Evolutionary conservation across 495 filamentous ascomycete species (phyloP).

Genomic region (Xylaria bambusicola): DNA sequence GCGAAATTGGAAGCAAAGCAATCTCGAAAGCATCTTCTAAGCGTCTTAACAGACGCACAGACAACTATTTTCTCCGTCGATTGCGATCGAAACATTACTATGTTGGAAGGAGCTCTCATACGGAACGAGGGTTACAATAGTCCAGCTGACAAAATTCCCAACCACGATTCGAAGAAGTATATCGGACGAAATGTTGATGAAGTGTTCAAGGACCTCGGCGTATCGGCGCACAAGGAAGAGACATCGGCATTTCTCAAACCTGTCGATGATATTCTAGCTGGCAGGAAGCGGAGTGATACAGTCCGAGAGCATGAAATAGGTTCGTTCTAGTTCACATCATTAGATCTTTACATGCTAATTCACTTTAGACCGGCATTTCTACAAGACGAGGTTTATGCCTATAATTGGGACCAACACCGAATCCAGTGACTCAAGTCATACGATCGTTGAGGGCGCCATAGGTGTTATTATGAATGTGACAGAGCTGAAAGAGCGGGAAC

Average conservation of each 20-base stretch:
- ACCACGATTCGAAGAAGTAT: background rate
- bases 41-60: slow-evolving; percentile 66
- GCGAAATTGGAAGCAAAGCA: slow-evolving; percentile 59
- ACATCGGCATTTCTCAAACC: slow-evolving; percentile 49
- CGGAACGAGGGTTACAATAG: slow-evolving; percentile 43
- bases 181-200: background rate
- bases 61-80: slow-evolving; percentile 71
- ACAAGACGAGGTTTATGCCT: slow-evolving; percentile 65
- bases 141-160: slow-evolving; percentile 30
- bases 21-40: slow-evolving; percentile 62
- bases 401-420: slow-evolving; percentile 51
- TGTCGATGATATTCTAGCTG: slow-evolving; percentile 60
- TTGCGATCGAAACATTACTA: slow-evolving; percentile 53
- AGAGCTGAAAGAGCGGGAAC: slow-evolving; percentile 60
- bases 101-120: slow-evolving; percentile 63
- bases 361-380: slow-evolving; percentile 56
- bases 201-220: background rate
- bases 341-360: background rate
- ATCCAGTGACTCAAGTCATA: slow-evolving; percentile 45
- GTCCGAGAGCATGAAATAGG: slow-evolving; percentile 53
- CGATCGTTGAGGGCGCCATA: slow-evolving; percentile 63
- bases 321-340: slow-evolving; percentile 16
- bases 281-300: slow-evolving; percentile 47
- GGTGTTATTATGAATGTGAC: slow-evolving; percentile 71
- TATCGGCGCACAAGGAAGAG: slow-evolving; percentile 33